A percentile compares a stretch with the other conserved stretches of the same genome.
phyloP scores from a whole-genome alignment of 805 yeast genomes.

The Wickerhamomyces chaumierensis region DNA sequence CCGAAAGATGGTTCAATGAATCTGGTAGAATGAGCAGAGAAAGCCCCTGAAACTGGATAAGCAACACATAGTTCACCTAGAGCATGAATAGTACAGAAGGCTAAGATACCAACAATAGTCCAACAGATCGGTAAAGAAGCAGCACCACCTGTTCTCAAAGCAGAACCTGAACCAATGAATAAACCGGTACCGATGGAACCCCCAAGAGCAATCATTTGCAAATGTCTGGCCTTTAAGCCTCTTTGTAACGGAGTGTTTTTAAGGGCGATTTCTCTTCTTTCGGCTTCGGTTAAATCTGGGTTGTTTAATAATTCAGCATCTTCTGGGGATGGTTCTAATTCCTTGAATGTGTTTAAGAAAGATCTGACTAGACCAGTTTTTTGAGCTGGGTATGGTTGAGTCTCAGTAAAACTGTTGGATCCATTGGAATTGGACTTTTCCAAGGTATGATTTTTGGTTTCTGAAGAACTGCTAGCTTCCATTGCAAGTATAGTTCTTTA shows the following conservation, averaged over 20 bases:
- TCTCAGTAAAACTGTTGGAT: not conserved
- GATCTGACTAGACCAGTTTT: not conserved
- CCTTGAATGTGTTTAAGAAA: conserved; percentile 13
- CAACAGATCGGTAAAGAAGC: conserved; percentile 51
- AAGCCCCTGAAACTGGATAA: conserved; percentile 56
- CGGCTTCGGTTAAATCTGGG: conserved; percentile 27
- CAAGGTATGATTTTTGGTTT: not conserved
- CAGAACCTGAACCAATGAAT: conserved; percentile 54
- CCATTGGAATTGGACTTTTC: not conserved
- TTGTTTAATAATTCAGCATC: conserved; percentile 19
- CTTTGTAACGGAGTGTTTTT: conserved; percentile 50
- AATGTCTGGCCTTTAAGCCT: conserved; percentile 43
- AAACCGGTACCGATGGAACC: conserved; percentile 62
- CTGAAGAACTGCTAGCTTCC: not conserved
- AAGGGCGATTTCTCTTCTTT: conserved; percentile 29
- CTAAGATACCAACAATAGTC: conserved; percentile 41
- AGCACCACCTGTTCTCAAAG: conserved; percentile 52
- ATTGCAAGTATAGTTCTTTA: not conserved
- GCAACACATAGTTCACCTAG: conserved; percentile 50
- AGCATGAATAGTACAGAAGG: conserved; percentile 50
- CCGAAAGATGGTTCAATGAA: conserved; percentile 54
- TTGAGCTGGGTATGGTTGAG: not conserved
- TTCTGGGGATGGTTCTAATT: conserved; percentile 28
- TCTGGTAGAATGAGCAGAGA: conserved; percentile 48
- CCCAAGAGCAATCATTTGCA: conserved; percentile 60